These are phyloP conservation scores for Geotrichum cucujoidarum DNA, from an alignment of 1,139 yeast species.

Conservation along the genomic window DNA sequence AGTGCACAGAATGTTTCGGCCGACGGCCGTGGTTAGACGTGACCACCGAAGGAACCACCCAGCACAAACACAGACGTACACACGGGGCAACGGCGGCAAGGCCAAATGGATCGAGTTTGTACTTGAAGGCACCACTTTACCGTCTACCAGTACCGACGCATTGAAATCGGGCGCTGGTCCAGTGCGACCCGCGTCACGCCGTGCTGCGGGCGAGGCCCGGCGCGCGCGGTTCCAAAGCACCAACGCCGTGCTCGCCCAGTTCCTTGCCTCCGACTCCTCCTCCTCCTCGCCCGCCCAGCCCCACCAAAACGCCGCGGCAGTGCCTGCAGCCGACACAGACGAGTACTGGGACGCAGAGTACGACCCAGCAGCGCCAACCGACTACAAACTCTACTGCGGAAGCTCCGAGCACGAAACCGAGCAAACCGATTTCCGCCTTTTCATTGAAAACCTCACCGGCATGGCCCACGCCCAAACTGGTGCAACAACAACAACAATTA, in stretches of 20 bases:
- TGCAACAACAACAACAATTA: slow-evolving; percentile 29
- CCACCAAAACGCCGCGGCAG: not conserved
- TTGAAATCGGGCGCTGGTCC: too few species aligned
- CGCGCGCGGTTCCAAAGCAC: not conserved
- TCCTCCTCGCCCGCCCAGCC: not conserved
- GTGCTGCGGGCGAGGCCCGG: too few species aligned
- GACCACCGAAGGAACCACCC: too few species aligned
- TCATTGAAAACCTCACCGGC: slow-evolving; percentile 24
- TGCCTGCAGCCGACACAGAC: not conserved
- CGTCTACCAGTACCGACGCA: too few species aligned
- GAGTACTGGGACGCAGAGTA: slow-evolving; percentile 23
- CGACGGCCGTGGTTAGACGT: too few species aligned
- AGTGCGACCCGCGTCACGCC: too few species aligned
- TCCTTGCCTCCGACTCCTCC: not conserved
- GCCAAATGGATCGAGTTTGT: too few species aligned
- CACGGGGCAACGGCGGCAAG: too few species aligned
- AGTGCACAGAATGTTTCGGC: too few species aligned
- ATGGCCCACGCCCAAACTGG: not conserved
- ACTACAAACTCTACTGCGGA: slow-evolving; percentile 16
- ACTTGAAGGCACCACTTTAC: too few species aligned
- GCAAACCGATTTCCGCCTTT: slow-evolving; percentile 24
- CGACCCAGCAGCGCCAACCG: slow-evolving; percentile 23
- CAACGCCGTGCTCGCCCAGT: not conserved
- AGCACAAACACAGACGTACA: too few species aligned
- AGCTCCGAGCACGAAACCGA: slow-evolving; percentile 22